Evolutionary conservation across 2,329 filamentous ascomycete genomes (phyloP).

Genomic region (Aureobasidium sp.): DNA sequence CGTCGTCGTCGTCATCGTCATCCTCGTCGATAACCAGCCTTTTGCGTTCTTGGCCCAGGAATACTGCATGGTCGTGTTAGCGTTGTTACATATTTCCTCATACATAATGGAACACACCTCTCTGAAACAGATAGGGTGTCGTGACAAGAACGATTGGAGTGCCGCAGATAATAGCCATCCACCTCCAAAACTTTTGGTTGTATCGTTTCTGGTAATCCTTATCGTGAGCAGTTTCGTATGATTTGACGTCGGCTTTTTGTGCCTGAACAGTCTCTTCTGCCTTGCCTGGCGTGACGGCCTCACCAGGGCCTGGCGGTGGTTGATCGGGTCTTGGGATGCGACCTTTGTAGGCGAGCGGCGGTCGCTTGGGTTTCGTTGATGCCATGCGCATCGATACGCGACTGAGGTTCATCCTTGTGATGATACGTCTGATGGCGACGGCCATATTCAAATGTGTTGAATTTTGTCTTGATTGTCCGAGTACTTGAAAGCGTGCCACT

Average conservation of each 20-base stretch:
- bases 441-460: too few relatives aligned
- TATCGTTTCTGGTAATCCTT: slow-evolving; percentile 6
- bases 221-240: background rate
- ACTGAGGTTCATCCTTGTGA: too few relatives aligned
- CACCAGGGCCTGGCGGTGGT: slow-evolving; percentile 9
- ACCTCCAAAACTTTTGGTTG: background rate
- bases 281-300: background rate
- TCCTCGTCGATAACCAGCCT: background rate
- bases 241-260: background rate
- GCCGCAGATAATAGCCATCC: background rate
- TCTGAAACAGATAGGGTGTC: background rate
- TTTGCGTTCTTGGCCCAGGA: slow-evolving; percentile 8
- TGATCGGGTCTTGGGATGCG: slow-evolving; percentile 1
- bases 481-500: too few relatives aligned
- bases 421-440: too few relatives aligned
- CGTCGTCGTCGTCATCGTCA: background rate
- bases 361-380: background rate
- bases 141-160: background rate
- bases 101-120: background rate
- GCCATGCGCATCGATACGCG: background rate
- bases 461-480: too few relatives aligned
- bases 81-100: background rate
- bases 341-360: background rate
- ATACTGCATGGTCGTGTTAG: slow-evolving; percentile 5
- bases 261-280: background rate